Conservation (phyloP, 2,329 filamentous ascomycete genomes). For the Colletotrichum sp. region DNA sequence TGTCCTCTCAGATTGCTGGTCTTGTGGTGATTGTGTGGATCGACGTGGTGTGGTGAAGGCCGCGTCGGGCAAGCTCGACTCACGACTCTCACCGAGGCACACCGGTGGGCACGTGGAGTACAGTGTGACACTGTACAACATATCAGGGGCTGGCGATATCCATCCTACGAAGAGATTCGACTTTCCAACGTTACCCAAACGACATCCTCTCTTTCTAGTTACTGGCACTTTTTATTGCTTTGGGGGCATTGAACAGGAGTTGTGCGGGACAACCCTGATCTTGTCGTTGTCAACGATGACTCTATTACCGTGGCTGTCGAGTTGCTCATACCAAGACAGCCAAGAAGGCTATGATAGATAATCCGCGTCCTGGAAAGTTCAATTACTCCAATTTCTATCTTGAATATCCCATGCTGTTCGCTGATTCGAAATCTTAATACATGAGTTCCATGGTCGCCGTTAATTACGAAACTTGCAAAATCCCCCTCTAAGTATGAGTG, state of each 20-base stretch:
- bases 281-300: background rate
- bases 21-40: background rate
- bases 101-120: background rate
- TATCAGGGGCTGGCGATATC: background rate
- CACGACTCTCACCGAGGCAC: background rate
- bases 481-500: background rate
- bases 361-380: background rate
- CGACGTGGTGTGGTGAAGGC: background rate
- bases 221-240: background rate
- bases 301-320: background rate
- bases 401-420: background rate
- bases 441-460: background rate
- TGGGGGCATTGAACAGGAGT: background rate
- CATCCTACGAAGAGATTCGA: background rate
- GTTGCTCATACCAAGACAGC: background rate
- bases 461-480: background rate
- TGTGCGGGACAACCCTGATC: background rate
- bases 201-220: background rate
- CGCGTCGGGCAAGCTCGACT: background rate
- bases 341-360: background rate
- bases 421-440: background rate
- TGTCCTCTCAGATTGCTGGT: background rate
- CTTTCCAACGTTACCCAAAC: background rate
- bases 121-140: background rate
- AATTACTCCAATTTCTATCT: background rate